These are phyloP conservation scores for Cladosporium halotolerans DNA, from an alignment of 2,329 filamentous ascomycete species.

Conservation along the genomic window DNA sequence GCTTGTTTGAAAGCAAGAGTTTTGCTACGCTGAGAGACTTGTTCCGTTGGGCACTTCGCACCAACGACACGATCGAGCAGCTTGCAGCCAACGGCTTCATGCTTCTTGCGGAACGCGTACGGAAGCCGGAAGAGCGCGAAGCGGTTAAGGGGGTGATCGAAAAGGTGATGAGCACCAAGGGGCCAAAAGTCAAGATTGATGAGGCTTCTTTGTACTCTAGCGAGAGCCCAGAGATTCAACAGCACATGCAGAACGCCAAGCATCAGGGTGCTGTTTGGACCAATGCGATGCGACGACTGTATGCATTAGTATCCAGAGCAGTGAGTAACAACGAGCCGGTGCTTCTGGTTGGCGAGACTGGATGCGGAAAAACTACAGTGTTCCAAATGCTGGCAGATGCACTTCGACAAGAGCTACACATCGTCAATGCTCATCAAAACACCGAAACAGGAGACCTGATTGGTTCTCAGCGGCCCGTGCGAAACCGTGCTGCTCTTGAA, in stretches of 20 bases:
- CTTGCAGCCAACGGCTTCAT: constrained; percentile 92
- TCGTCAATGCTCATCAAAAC: constrained; percentile 96
- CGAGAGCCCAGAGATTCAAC: constrained; percentile 31
- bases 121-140: constrained; percentile 77
- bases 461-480: constrained; percentile 83
- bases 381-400: constrained; percentile 87
- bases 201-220: constrained; percentile 64
- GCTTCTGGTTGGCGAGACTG: constrained; percentile 89
- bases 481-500: constrained; percentile 71
- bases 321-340: constrained; percentile 89
- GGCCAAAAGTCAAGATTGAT: constrained; percentile 64
- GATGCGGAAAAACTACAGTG: constrained; percentile 95
- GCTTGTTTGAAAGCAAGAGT: constrained; percentile 94
- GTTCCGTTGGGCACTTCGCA: constrained; percentile 87
- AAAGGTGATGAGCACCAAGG: constrained; percentile 63
- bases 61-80: constrained; percentile 78
- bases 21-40: constrained; percentile 94
- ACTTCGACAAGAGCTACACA: constrained; percentile 67
- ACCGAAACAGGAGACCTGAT: constrained; percentile 97
- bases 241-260: constrained; percentile 36
- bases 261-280: constrained; percentile 81
- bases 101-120: constrained; percentile 88
- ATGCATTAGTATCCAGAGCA: constrained; percentile 80
- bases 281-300: constrained; percentile 83
- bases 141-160: constrained; percentile 87